Evolutionary conservation across 345 rosid species (phyloP), one percentile per base, ranked within the genome.

Genomic region (Boechera retrofracta): DNA sequence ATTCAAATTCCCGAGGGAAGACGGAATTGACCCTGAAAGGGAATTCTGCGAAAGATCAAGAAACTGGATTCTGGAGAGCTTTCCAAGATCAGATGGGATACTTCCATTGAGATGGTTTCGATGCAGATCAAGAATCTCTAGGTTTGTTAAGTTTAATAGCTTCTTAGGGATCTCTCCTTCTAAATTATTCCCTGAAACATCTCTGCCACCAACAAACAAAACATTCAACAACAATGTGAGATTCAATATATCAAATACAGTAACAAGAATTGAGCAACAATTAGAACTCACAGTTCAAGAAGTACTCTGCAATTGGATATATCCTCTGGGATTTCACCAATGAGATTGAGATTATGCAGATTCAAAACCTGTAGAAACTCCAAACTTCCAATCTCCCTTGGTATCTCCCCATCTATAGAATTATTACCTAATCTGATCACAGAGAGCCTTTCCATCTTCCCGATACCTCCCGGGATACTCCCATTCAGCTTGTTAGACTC

Each of bases 61-160:
- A 71, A 69, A 62, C 74, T 86, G 82, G 81, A 94, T 80, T 62
- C 79, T 83, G 6, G 86, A 78, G 55, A 94, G 81, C 75, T 77
- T 87, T 76, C 96, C 97, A 10, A 94, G 67, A 51, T 83, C 83
- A 26, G 79, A 28, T 24, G 98, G 98, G 71, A 92, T 90, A 83
- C 87, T 88, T 76, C 97, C 98, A 13, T 69, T 80, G 57, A 94
- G 80, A 33, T 69, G 83, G 82, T 94, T 94, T 48, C 33, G 60
- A 77, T 82, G 97, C 55, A 92, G 80, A 71, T 94, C 92, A 54
- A 94, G 97, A 64, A 92, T 82, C 89, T 94, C 73, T 32, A 94
- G 74, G 73, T 81, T 81, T 56, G 89, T 85, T 82, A 94, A 81
- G 84, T 92, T 90, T 80, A 83, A 64, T 55, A 92, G 72, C 36